phyloP scores from a whole-genome alignment of 2,329 filamentous ascomycete species.

The Nemania abortiva region DNA sequence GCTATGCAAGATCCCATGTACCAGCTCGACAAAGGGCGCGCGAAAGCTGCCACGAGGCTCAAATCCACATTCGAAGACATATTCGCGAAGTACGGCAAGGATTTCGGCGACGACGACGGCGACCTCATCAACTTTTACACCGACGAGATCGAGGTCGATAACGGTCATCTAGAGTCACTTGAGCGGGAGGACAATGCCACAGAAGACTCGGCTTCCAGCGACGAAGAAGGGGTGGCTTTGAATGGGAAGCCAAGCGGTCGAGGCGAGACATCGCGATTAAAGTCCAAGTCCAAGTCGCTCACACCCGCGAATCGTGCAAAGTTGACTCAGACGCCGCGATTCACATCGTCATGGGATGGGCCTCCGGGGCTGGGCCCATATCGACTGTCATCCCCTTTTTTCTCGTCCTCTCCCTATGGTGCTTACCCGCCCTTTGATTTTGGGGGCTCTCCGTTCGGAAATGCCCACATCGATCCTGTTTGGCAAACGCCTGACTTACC shows the following conservation, averaged over 20 bases:
- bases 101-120: slow-evolving; percentile 84
- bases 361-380: slow-evolving; percentile 28
- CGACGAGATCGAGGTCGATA: slow-evolving; percentile 86
- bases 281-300: slow-evolving; percentile 38
- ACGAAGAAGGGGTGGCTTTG: slow-evolving; percentile 55
- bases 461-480: slow-evolving; percentile 51
- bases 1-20: slow-evolving; percentile 64
- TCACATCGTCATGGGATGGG: slow-evolving; percentile 26
- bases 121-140: slow-evolving; percentile 91
- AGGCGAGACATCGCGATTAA: slow-evolving; percentile 37
- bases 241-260: slow-evolving; percentile 46
- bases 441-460: slow-evolving; percentile 35
- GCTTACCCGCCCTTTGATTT: slow-evolving; percentile 41
- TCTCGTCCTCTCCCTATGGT: slow-evolving; percentile 40
- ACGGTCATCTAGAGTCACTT: slow-evolving; percentile 80
- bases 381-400: slow-evolving; percentile 41
- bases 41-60: slow-evolving; percentile 76
- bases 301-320: slow-evolving; percentile 25
- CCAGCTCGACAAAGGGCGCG: slow-evolving; percentile 71
- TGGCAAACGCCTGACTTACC: slow-evolving; percentile 54
- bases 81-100: slow-evolving; percentile 86
- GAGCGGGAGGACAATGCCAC: slow-evolving; percentile 53
- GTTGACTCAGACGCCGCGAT: slow-evolving; percentile 20
- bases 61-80: slow-evolving; percentile 90
- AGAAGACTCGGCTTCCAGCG: slow-evolving; percentile 48